Evolutionary conservation across 2,329 filamentous ascomycete species (phyloP).

Genomic region (Endothia cerciana): DNA sequence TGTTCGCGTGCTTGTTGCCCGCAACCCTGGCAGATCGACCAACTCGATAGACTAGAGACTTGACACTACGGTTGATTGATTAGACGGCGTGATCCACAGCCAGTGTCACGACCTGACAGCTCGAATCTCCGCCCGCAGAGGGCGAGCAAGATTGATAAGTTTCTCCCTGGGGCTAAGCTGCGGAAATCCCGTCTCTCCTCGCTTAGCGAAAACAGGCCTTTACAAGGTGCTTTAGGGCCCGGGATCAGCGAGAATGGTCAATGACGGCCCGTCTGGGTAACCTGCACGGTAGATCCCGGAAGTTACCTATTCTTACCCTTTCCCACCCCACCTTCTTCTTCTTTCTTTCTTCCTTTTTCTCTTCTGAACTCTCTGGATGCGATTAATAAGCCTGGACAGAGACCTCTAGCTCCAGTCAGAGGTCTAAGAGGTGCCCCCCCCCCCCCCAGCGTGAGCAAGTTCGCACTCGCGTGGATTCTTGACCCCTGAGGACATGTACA

Average conservation of each 20-base stretch:
- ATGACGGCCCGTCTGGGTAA: too few relatives aligned
- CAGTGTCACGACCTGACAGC: background rate
- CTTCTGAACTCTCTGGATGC: background rate
- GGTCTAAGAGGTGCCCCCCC: background rate
- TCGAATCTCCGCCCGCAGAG: background rate
- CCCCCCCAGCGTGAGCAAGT: background rate
- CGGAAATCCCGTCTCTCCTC: background rate
- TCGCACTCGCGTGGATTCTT: background rate
- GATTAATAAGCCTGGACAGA: background rate
- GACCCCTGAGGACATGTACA: background rate
- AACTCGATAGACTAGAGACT: too few relatives aligned
- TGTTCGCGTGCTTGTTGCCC: too few relatives aligned
- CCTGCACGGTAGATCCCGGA: too few relatives aligned
- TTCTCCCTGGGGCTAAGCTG: background rate
- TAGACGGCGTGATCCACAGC: too few relatives aligned
- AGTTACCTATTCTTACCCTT: too few relatives aligned
- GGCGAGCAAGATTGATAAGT: background rate
- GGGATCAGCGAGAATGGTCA: too few relatives aligned
- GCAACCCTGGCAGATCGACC: too few relatives aligned
- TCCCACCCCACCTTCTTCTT: background rate
- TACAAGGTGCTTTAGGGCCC: too few relatives aligned
- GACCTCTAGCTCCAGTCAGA: background rate
- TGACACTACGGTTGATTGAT: background rate
- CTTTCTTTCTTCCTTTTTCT: background rate
- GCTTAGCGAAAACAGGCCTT: too few relatives aligned